Percentiles rank a stretch among this genome's conserved stretches.
These are phyloP conservation scores for Quercus rubra DNA, from an alignment of 306 rosid genomes.

Conservation along the genomic window DNA sequence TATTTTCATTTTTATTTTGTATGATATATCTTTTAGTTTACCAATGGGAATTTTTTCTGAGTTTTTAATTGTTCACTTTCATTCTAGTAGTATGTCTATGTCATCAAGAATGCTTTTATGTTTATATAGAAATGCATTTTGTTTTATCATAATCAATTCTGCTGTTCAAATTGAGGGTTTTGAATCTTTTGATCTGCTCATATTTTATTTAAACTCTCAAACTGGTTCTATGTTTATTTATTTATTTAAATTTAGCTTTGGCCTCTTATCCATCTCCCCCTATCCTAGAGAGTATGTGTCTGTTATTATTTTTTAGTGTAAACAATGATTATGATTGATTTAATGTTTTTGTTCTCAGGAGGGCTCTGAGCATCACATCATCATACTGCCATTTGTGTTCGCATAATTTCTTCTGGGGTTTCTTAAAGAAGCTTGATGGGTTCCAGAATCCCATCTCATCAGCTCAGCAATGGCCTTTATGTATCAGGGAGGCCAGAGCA, in stretches of 20 bases:
- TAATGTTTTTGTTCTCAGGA: conserved; percentile 9
- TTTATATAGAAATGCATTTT: neutral
- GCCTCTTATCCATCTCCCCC: neutral
- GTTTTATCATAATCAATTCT: neutral
- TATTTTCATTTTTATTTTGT: neutral
- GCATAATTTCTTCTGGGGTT: conserved; percentile 22
- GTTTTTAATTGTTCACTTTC: neutral
- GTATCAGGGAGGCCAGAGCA: conserved; percentile 99
- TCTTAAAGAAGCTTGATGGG: conserved; percentile 63
- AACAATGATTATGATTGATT: neutral
- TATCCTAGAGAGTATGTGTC: neutral
- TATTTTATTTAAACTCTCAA: neutral
- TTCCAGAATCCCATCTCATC: conserved; percentile 98
- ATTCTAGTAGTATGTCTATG: neutral
- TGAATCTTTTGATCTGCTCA: neutral
- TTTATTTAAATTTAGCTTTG: neutral
- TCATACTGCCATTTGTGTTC: neutral
- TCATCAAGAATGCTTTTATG: neutral
- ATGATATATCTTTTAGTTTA: neutral
- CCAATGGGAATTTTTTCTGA: neutral
- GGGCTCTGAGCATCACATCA: conserved; percentile 1
- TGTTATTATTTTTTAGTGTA: neutral
- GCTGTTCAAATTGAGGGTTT: neutral
- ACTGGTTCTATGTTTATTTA: neutral
- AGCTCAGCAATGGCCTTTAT: conserved; percentile 96